Evolutionary conservation across 192 early-diverging fungal species (phyloP).

Genomic region (Rhizophagus prolifer): DNA sequence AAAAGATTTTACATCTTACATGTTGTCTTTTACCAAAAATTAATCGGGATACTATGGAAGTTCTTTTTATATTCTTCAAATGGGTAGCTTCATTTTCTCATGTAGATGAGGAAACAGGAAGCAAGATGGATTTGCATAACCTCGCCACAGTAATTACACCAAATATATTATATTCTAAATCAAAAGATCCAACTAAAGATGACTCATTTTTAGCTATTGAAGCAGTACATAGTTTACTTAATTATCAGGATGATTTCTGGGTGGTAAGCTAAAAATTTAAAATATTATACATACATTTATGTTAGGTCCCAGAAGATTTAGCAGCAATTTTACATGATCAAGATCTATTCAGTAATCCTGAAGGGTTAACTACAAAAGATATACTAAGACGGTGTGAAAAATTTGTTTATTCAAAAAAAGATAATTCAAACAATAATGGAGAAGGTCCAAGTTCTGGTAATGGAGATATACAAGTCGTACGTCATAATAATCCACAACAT

Average conservation of each 20-base stretch:
- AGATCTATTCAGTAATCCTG: conserved; percentile 44
- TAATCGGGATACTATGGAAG: conserved; percentile 91
- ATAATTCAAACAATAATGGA: conserved; percentile 31
- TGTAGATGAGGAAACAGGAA: conserved; percentile 70
- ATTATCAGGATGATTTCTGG: conserved; percentile 66
- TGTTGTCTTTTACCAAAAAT: conserved; percentile 83
- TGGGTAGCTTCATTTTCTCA: conserved; percentile 81
- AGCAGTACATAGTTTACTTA: conserved; percentile 66
- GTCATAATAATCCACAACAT: conserved; percentile 2
- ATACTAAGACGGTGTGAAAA: conserved; percentile 58
- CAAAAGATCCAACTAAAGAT: conserved; percentile 76
- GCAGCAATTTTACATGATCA: conserved; percentile 50
- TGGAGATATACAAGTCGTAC: background rate
- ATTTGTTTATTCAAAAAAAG: conserved; percentile 48
- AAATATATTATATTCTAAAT: conserved; percentile 85
- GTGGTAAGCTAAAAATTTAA: conserved; percentile 44
- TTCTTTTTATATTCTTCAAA: conserved; percentile 84
- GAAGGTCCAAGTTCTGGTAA: background rate
- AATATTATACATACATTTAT: no score
- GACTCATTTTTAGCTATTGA: conserved; percentile 70
- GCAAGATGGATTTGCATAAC: conserved; percentile 92
- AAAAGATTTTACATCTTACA: conserved; percentile 76
- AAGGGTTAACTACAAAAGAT: conserved; percentile 52
- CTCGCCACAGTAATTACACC: conserved; percentile 93
- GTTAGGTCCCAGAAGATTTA: conserved; percentile 60